Evolutionary conservation across 2,329 filamentous ascomycete genomes (phyloP).

Genomic region (Daldinia sp.): DNA sequence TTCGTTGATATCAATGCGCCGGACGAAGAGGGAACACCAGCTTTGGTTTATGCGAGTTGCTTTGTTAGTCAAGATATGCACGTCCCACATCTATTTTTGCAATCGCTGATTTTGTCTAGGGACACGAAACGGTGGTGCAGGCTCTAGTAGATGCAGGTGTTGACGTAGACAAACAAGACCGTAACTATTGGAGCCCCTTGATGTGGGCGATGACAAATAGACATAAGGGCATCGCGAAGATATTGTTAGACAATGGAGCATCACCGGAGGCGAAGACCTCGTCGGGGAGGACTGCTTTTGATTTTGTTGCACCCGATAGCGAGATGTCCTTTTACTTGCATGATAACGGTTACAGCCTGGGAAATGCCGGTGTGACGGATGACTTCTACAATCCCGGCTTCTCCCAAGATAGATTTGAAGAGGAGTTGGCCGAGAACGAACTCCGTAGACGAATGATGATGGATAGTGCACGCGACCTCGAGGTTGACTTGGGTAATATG

Average conservation of each 20-base stretch:
- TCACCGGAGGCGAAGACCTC: conserved; percentile 97
- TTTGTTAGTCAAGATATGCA: conserved; percentile 69
- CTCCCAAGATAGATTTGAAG: conserved; percentile 92
- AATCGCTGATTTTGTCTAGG: conserved; percentile 57
- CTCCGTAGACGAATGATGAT: conserved; percentile 98
- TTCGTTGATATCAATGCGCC: conserved; percentile 86
- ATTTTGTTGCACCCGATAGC: conserved; percentile 94
- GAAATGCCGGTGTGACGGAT: conserved; percentile 78
- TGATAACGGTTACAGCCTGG: conserved; percentile 91
- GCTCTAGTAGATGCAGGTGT: conserved; percentile 85
- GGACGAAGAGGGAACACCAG: conserved; percentile 95
- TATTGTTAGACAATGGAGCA: conserved; percentile 89
- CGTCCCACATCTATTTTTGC: conserved; percentile 21
- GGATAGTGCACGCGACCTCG: conserved; percentile 95
- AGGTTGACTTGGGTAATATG: conserved; percentile 94
- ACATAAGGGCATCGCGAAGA: conserved; percentile 94
- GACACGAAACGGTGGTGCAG: conserved; percentile 88
- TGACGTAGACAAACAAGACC: conserved; percentile 91
- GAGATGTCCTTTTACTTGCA: conserved; percentile 97
- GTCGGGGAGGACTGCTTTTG: conserved; percentile 90
- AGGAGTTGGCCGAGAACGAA: conserved; percentile 96
- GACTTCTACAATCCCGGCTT: conserved; percentile 96
- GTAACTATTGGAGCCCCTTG: conserved; percentile 94
- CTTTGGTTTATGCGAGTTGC: conserved; percentile 96
- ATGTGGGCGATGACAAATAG: conserved; percentile 99